A percentile compares a stretch with the other conserved stretches of the same genome.
These are phyloP conservation scores for Trichoderma hamatum DNA, from an alignment of 2,329 filamentous ascomycete species.

Conservation along the genomic window DNA sequence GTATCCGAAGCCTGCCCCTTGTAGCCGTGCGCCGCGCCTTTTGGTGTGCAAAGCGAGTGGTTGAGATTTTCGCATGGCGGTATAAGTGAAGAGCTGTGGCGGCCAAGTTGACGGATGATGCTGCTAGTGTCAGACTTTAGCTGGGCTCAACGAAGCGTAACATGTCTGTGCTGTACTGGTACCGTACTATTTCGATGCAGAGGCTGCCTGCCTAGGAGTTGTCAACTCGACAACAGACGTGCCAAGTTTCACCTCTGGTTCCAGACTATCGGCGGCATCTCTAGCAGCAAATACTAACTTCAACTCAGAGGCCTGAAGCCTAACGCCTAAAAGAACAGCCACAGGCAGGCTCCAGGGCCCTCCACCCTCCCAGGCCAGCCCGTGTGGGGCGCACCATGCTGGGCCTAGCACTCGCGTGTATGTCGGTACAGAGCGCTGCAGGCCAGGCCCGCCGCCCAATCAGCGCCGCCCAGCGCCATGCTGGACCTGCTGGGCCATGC, in stretches of 20 bases:
- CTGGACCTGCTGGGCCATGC: slow-evolving; percentile 1
- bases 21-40: not conserved
- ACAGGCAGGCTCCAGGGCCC: not conserved
- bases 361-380: not conserved
- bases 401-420: not conserved
- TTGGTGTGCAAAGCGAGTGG: not conserved
- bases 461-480: slow-evolving; percentile 23
- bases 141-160: not conserved
- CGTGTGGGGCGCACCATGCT: not conserved
- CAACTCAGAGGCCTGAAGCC: not conserved
- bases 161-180: not conserved
- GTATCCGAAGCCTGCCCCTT: not conserved
- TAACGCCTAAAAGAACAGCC: not conserved
- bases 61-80: not conserved
- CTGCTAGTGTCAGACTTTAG: not conserved
- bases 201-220: not conserved
- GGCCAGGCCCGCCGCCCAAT: slow-evolving; percentile 13
- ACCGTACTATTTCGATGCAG: not conserved
- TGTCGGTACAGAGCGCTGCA: not conserved
- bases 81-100: not conserved
- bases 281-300: not conserved
- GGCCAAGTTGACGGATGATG: not conserved
- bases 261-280: not conserved
- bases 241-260: not conserved
- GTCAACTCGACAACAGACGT: not conserved